These are phyloP conservation scores for Elymus sibiricus DNA, from an alignment of 176 grass and related monocot genomes.

Conservation along the genomic window DNA sequence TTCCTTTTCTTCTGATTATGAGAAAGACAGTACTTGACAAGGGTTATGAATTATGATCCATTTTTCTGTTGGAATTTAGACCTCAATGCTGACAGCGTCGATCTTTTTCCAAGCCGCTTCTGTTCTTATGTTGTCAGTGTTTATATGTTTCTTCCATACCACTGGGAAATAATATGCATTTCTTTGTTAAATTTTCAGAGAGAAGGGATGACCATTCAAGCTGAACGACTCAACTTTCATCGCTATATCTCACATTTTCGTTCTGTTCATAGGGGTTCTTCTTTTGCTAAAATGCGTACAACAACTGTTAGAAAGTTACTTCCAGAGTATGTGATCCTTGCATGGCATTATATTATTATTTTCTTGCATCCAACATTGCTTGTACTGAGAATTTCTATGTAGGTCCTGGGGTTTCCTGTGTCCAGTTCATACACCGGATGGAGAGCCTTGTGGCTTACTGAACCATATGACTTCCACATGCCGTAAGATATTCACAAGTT, in stretches of 20 bases:
- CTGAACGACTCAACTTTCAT: conserved; percentile 82
- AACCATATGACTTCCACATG: conserved; percentile 90
- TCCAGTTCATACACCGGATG: conserved; percentile 95
- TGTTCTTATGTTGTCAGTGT: conserved; percentile 7
- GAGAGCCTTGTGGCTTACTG: conserved; percentile 86
- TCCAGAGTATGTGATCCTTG: conserved; percentile 69
- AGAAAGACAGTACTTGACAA: conserved; percentile 2
- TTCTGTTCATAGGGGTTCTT: conserved; percentile 86
- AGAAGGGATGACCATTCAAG: conserved; percentile 91
- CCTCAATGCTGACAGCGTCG: background rate
- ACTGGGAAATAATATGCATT: conserved; percentile 18
- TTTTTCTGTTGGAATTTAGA: conserved; percentile 18
- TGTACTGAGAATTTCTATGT: conserved; percentile 26
- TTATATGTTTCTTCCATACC: background rate
- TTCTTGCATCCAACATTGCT: conserved; percentile 17
- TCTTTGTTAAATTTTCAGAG: conserved; percentile 54
- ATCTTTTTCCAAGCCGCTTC: background rate
- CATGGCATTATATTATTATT: conserved; percentile 23
- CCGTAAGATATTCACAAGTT: conserved; percentile 56
- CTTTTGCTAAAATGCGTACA: conserved; percentile 94
- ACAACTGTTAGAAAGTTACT: conserved; percentile 93
- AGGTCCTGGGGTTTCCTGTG: conserved; percentile 98
- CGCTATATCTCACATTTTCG: conserved; percentile 94
- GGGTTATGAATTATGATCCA: background rate
- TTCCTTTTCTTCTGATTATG: conserved; percentile 9